phyloP scores from a whole-genome alignment of 2,329 filamentous ascomycete species.

The Aspergillus sp. region DNA sequence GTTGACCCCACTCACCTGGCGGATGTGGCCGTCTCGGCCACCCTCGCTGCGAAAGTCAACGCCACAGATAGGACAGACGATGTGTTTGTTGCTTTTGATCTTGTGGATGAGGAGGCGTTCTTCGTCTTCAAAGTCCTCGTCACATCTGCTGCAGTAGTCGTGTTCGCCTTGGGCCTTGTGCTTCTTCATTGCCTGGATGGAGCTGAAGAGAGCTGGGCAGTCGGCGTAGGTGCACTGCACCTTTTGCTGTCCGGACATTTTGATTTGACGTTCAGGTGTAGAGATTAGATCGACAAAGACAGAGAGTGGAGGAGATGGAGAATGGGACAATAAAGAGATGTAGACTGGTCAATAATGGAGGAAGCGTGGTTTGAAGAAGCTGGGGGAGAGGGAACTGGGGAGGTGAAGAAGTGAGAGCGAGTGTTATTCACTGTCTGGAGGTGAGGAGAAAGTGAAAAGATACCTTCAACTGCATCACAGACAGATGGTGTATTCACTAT shows the following conservation, averaged over 20 bases:
- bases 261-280: background rate
- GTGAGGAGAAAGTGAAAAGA: no score
- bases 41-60: slow-evolving; percentile 51
- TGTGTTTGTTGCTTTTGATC: slow-evolving; percentile 39
- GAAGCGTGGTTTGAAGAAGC: no score
- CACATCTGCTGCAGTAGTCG: slow-evolving; percentile 38
- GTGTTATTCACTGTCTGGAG: no score
- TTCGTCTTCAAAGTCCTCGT: slow-evolving; percentile 43
- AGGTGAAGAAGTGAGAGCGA: no score
- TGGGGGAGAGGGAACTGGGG: no score
- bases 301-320: background rate
- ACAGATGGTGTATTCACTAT: no score
- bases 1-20: slow-evolving; percentile 34
- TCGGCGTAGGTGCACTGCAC: slow-evolving; percentile 42
- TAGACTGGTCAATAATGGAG: background rate
- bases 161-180: slow-evolving; percentile 47
- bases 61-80: slow-evolving; percentile 54
- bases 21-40: slow-evolving; percentile 50
- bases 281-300: background rate
- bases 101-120: slow-evolving; percentile 47
- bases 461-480: no score
- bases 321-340: background rate
- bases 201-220: slow-evolving; percentile 45
- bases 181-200: slow-evolving; percentile 40
- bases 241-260: slow-evolving; percentile 15